Percentiles rank a stretch among this genome's conserved stretches.
phyloP scores from a whole-genome alignment of 2,329 filamentous ascomycete genomes.

The Metarhizium humberi region DNA sequence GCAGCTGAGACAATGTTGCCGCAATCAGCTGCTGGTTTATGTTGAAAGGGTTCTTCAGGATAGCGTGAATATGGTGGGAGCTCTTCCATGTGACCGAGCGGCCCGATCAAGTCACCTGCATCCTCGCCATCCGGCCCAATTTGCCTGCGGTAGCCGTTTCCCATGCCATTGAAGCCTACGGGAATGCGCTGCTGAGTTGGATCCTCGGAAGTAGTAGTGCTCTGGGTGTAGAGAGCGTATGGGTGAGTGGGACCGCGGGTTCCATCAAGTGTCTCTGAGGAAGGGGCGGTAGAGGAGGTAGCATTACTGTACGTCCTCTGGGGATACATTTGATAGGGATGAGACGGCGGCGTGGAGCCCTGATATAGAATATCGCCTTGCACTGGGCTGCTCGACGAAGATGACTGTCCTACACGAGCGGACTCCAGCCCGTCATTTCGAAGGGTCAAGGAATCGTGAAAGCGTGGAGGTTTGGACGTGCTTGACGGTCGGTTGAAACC shows the following conservation, averaged over 20 bases:
- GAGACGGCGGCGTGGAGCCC: conserved; percentile 64
- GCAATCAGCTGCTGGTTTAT: conserved; percentile 18
- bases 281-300: conserved; percentile 56
- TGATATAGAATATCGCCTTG: conserved; percentile 55
- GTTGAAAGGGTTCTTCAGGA: conserved; percentile 60
- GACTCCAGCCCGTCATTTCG: conserved; percentile 38
- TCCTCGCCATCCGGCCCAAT: conserved; percentile 78
- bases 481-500: conserved; percentile 39
- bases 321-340: conserved; percentile 78
- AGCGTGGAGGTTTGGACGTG: conserved; percentile 42
- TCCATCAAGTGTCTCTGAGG: conserved; percentile 42
- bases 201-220: conserved; percentile 50
- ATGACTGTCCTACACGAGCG: conserved; percentile 3
- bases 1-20: conserved; percentile 8
- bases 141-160: conserved; percentile 59
- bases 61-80: conserved; percentile 87
- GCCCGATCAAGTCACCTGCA: conserved; percentile 75
- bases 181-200: conserved; percentile 39
- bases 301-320: conserved; percentile 62
- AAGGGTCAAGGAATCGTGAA: conserved; percentile 40
- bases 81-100: conserved; percentile 82
- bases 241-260: conserved; percentile 68
- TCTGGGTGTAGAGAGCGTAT: conserved; percentile 80
- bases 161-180: conserved; percentile 65
- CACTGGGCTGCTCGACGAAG: conserved; percentile 12